A percentile compares a stretch with the other conserved stretches of the same genome.
These are phyloP conservation scores for Hypholoma fasciculare DNA, from an alignment of 768 basidiomycete genomes.

Conservation along the genomic window DNA sequence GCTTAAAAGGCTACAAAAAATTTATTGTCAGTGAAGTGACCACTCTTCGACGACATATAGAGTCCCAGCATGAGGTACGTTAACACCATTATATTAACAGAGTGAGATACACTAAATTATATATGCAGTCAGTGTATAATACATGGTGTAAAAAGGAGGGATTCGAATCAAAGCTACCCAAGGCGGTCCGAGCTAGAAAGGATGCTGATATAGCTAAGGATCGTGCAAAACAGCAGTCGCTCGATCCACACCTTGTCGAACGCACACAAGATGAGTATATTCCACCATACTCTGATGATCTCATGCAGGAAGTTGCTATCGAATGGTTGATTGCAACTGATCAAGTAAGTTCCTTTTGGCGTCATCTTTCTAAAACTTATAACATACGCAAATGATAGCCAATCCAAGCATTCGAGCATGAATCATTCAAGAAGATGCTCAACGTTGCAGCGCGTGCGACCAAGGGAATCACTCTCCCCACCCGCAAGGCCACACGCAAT, in stretches of 20 bases:
- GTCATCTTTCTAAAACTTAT: not conserved
- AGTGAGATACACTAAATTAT: not conserved
- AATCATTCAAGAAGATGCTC: slow-evolving; percentile 26
- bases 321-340: slow-evolving; percentile 12
- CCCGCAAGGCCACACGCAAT: slow-evolving; percentile 15
- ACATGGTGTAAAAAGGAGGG: slow-evolving; percentile 1
- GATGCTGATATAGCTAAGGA: not conserved
- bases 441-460: slow-evolving; percentile 26
- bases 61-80: slow-evolving; percentile 5
- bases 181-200: slow-evolving; percentile 1
- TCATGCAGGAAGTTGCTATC: slow-evolving; percentile 4
- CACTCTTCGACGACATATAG: slow-evolving; percentile 5
- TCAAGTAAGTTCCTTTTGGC: not conserved
- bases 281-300: not conserved
- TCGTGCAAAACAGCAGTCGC: not conserved
- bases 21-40: slow-evolving; percentile 9
- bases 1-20: not conserved
- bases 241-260: not conserved
- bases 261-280: not conserved
- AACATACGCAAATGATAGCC: not conserved
- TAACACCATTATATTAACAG: not conserved
- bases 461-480: slow-evolving; percentile 27
- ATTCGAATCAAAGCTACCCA: slow-evolving; percentile 7
- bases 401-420: slow-evolving; percentile 22
- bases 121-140: slow-evolving; percentile 1